Evolutionary conservation across 805 yeast genomes (phyloP), one percentile per base, ranked within the genome.

Genomic region (Candida cerambycidarum): DNA sequence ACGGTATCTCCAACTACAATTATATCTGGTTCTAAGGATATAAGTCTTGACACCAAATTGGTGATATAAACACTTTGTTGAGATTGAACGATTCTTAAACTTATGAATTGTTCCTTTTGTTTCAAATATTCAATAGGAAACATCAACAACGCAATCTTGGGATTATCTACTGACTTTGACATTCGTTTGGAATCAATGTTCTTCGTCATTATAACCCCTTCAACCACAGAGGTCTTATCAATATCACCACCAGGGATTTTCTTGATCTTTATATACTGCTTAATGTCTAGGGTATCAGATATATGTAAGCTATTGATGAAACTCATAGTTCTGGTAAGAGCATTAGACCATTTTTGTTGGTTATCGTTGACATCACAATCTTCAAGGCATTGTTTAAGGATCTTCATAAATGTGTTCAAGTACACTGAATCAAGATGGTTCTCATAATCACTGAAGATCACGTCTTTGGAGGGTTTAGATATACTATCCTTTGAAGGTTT

Each of bases 191-290:
- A 70, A 3, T 96, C 96, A 33, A 90, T 68, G 13, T 82, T 79
- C 51, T 89, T 89, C 0, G 97, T 85, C 61, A 90, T 89, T 3
- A 88, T 84, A 4, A 88, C 63, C 0, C 99, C 99, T 55, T 85
- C 82, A 3, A 92, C 60, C 23, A 78, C 75, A 19, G 66, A 65
- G 0, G 92, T 79, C 32, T 85, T 82, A 4, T 69, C 65, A 1
- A 83, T 76, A 1, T 59, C 45, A 0, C 95, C 93, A 1, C 99
- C 98, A 0, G 83, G 73, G 7, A 92, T 79, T 45, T 89, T 75
- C 57, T 93, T 95, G 34, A 93, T 73, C 56, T 95, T 93, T 32
- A 93, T 79, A 61, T 87, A 92, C 52, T 85, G 90, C n/a, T 92
- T 75, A 38, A 90, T 82, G 58, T 93, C 97, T 46, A 89, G 73